Evolutionary conservation across 179 eudicot genomes (phyloP).

Genomic region (Beta corolliflora): DNA sequence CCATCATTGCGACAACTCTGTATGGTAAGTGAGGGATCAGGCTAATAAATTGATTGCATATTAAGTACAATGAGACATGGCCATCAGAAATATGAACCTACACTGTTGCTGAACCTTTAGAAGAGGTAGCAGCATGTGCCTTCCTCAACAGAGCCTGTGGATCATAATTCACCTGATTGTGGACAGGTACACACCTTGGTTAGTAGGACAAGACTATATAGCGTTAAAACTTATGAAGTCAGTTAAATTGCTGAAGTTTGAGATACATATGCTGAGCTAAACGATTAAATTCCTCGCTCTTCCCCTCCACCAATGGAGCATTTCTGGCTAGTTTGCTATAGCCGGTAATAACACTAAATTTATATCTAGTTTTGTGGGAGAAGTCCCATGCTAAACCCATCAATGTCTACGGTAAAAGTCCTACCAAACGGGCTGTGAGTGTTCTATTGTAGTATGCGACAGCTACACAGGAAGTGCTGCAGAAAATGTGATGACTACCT

Average conservation of each 20-base stretch:
- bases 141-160: constrained; percentile 72
- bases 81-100: constrained; percentile 44
- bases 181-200: not conserved
- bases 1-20: constrained; percentile 86
- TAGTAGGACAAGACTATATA: not conserved
- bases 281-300: too few species aligned
- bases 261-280: not conserved
- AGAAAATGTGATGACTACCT: constrained; percentile 40
- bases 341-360: too few species aligned
- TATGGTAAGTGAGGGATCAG: constrained; percentile 11
- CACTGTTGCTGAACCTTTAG: constrained; percentile 92
- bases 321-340: too few species aligned
- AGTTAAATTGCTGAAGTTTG: not conserved
- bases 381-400: too few species aligned
- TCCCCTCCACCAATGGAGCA: not conserved
- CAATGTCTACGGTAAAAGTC: too few species aligned
- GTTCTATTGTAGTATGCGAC: not conserved
- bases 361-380: too few species aligned
- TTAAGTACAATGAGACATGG: not conserved
- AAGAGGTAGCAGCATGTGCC: constrained; percentile 88
- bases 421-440: too few species aligned
- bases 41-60: not conserved
- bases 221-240: not conserved
- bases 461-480: too few species aligned
- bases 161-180: constrained; percentile 66